phyloP scores from a whole-genome alignment of 345 rosid species.

The Brassica nigra region DNA sequence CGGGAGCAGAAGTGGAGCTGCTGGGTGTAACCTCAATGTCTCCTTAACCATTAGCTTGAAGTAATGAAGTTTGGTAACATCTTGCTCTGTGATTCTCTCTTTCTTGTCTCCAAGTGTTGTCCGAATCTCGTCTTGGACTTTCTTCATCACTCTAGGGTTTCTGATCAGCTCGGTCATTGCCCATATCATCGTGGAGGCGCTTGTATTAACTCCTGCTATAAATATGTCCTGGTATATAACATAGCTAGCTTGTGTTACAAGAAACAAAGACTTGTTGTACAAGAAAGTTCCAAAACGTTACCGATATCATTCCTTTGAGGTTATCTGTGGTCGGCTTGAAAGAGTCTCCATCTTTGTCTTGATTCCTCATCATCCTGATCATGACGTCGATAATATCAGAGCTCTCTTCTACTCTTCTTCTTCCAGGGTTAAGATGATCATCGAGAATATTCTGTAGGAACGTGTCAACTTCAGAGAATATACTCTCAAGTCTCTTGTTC shows the following conservation, averaged over 20 bases:
- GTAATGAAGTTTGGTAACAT: background rate
- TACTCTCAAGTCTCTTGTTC: constrained; percentile 1
- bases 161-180: background rate
- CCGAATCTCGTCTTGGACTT: background rate
- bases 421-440: background rate
- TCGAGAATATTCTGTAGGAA: constrained; percentile 1
- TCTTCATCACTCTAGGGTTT: background rate
- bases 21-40: background rate
- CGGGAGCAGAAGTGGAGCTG: background rate
- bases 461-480: constrained; percentile 18
- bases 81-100: background rate
- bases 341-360: background rate
- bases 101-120: background rate
- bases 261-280: background rate
- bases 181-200: background rate
- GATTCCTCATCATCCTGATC: background rate
- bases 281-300: background rate
- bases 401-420: background rate
- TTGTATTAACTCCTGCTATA: background rate
- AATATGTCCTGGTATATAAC: background rate
- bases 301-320: background rate
- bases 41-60: background rate
- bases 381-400: background rate
- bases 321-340: background rate
- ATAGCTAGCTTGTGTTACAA: background rate